These are phyloP conservation scores for Backusella circina DNA, from an alignment of 192 early-diverging fungal genomes.

Conservation along the genomic window DNA sequence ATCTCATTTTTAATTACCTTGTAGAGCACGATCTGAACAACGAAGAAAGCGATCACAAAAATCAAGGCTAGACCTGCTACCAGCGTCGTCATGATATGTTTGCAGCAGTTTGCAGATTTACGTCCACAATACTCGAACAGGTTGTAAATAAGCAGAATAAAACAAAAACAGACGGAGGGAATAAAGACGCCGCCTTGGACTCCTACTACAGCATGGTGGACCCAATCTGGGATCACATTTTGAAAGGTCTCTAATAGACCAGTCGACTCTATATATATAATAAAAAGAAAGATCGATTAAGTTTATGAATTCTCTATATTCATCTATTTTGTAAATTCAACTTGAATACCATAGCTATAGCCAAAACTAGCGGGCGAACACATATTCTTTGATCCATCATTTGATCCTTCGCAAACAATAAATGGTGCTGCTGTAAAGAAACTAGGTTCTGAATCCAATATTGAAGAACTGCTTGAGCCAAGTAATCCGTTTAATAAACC, in stretches of 20 bases:
- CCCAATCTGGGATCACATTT: background rate
- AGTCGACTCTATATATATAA: background rate
- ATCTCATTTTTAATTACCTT: background rate
- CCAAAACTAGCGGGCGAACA: background rate
- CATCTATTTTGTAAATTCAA: background rate
- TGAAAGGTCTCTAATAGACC: background rate
- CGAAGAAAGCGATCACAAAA: constrained; percentile 1
- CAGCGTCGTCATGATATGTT: background rate
- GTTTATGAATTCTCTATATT: background rate
- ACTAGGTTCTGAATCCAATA: background rate
- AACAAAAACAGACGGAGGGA: background rate
- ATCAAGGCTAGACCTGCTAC: background rate
- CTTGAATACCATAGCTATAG: background rate
- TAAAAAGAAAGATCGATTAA: background rate
- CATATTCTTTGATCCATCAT: background rate
- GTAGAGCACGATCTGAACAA: background rate
- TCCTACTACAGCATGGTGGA: background rate
- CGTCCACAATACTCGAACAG: background rate
- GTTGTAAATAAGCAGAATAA: background rate
- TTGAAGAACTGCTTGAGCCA: background rate
- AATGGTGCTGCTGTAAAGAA: background rate
- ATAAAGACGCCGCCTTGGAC: constrained; percentile 3
- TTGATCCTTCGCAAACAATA: background rate
- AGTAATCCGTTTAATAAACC: background rate
- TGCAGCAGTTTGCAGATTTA: background rate